Percentiles rank a stretch among this genome's conserved stretches.
Evolutionary conservation across 768 basidiomycete genomes (phyloP).

Genomic region (Podaxis sp.): DNA sequence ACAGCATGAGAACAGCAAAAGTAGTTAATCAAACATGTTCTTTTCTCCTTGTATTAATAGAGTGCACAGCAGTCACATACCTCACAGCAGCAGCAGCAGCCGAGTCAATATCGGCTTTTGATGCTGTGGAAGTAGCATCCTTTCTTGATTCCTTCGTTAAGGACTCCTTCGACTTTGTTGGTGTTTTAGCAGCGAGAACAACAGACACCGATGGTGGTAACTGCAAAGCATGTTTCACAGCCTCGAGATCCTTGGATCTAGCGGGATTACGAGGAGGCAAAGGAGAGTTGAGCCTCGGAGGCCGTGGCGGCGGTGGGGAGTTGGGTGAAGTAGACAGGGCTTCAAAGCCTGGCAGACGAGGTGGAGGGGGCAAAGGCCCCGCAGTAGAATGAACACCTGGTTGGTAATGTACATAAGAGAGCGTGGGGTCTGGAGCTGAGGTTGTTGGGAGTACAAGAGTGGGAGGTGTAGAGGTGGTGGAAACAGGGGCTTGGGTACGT

Average conservation of each 20-base stretch:
- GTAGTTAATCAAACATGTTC: not conserved
- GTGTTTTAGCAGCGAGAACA: slow-evolving; percentile 37
- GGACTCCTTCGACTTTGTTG: slow-evolving; percentile 19
- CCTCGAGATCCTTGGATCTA: slow-evolving; percentile 47
- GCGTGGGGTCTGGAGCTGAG: slow-evolving; percentile 1
- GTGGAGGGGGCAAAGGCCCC: slow-evolving; percentile 19
- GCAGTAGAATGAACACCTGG: slow-evolving; percentile 18
- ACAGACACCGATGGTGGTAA: slow-evolving; percentile 55
- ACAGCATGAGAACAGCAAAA: slow-evolving; percentile 1
- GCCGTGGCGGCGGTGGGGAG: slow-evolving; percentile 16
- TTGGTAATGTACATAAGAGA: slow-evolving; percentile 16
- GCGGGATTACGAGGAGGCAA: slow-evolving; percentile 23
- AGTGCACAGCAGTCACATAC: slow-evolving; percentile 5
- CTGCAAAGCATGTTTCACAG: slow-evolving; percentile 59
- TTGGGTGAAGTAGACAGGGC: not conserved
- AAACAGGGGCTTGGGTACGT: not conserved
- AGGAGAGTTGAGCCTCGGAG: slow-evolving; percentile 25
- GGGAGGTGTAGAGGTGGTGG: not conserved
- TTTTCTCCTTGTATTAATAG: not conserved
- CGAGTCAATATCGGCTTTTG: not conserved
- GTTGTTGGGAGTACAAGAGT: not conserved
- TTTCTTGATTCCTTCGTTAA: not conserved
- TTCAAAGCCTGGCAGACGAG: slow-evolving; percentile 14
- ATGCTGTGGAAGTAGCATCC: not conserved
- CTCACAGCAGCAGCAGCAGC: slow-evolving; percentile 3